Conservation (phyloP, 2,329 filamentous ascomycete species). For the Fusarium sp. region DNA sequence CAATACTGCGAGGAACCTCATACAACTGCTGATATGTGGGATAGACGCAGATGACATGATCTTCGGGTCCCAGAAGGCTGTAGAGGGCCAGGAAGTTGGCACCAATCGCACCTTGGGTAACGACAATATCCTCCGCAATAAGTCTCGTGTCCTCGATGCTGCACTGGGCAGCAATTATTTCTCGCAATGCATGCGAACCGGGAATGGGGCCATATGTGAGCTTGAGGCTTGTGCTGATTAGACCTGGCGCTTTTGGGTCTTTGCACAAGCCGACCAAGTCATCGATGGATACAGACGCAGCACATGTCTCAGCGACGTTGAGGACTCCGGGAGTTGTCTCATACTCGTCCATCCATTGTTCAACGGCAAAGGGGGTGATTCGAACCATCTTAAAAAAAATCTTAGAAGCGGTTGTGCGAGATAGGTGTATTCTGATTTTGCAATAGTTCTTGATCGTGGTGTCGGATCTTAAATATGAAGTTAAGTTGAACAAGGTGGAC, state of each 20-base stretch:
- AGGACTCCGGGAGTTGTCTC: constrained; percentile 66
- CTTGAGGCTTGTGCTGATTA: constrained; percentile 62
- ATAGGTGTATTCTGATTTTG: background rate
- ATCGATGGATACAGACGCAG: constrained; percentile 77
- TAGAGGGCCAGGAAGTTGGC: constrained; percentile 89
- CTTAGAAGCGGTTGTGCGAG: background rate
- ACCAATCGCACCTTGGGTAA: constrained; percentile 82
- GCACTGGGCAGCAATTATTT: constrained; percentile 73
- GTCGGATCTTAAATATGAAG: background rate
- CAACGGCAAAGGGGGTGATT: constrained; percentile 74
- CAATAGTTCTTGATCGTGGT: background rate
- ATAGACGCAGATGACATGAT: constrained; percentile 88
- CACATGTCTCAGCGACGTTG: constrained; percentile 85
- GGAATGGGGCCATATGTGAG: constrained; percentile 81
- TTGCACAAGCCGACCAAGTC: constrained; percentile 71
- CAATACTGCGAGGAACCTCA: constrained; percentile 76
- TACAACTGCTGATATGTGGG: constrained; percentile 91
- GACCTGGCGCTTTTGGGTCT: constrained; percentile 56
- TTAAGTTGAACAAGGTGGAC: background rate
- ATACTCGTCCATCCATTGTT: constrained; percentile 75
- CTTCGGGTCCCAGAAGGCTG: constrained; percentile 74
- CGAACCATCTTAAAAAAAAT: constrained; percentile 59
- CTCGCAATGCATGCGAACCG: constrained; percentile 72
- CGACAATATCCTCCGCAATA: constrained; percentile 71
- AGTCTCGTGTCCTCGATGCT: constrained; percentile 63